Base-by-base conservation (phyloP, 768 basidiomycete genomes). In the Neoboletus brunneissimus region DNA sequence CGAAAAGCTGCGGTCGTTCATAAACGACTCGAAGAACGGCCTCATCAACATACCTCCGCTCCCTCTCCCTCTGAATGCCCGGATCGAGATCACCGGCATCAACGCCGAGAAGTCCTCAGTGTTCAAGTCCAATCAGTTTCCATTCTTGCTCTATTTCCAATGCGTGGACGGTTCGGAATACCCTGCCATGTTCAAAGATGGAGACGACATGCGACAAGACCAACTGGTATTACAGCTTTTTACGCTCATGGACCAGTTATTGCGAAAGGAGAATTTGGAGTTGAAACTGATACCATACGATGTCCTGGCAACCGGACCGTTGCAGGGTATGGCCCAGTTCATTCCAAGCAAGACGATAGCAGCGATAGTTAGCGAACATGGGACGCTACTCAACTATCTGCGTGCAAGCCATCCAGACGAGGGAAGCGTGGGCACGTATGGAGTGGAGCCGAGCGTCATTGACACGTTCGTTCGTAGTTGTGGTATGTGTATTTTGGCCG, bases 221-320 rank as follows among this genome's bases (percentile, higher is more conserved):
- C 97, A 99, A 71, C 84, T 99, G 37, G 95, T 98, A 27, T 89
- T 98, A 48, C 97, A 99, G 72, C 79, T 98, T n/a, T 95, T 99
- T 72, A 97, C 94, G 16, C 83, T 99, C 27, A 99, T 99, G 97
- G 94, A 99, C 68, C 81, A 90, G 47, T 73, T 99, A 25, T 74
- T 98, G 58, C 77, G 94, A 55, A 96, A 95, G 73, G 97, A 98
- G 76, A 97, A 97, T 68, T 72, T 99, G 51, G 97, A 98, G 67
- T 76, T 98, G 55, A 91, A 93, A 68, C 70, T 99, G 54, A 93
- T 83, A 56, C 91, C 94, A 6, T 98, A 97, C 65, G 86, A 89
- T 58, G 97, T 98, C 2, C 75, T 99, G 20, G 96, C 97, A 18
- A 98, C 96, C 0, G 93, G 93, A 1, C 83, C 87, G 1, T 75